phyloP scores from a whole-genome alignment of 2,329 filamentous ascomycete species.

The Juglanconis oblonga region DNA sequence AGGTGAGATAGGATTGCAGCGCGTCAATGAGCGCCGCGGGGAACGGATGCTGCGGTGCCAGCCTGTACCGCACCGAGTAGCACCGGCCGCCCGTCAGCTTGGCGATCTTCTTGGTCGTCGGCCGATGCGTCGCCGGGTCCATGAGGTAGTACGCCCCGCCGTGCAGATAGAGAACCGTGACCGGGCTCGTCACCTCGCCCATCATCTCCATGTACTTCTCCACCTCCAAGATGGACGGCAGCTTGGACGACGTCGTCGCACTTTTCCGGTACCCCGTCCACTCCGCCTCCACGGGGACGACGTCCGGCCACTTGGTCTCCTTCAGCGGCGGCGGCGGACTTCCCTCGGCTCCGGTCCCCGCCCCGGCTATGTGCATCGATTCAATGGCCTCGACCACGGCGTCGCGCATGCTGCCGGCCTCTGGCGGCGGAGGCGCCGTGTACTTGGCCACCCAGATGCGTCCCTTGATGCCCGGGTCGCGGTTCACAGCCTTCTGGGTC shows the following conservation, averaged over 20 bases:
- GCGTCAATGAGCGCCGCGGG: conserved; percentile 72
- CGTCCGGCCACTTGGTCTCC: conserved; percentile 43
- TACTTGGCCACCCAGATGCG: conserved; percentile 78
- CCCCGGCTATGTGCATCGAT: conserved; percentile 38
- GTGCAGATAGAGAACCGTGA: conserved; percentile 71
- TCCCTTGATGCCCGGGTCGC: conserved; percentile 69
- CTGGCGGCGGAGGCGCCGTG: conserved; percentile 57
- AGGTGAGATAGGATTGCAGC: conserved; percentile 67
- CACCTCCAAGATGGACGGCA: conserved; percentile 57
- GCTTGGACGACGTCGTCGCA: conserved; percentile 45
- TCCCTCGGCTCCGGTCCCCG: neutral
- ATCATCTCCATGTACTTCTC: conserved; percentile 66
- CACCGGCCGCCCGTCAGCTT: conserved; percentile 64
- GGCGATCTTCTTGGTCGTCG: conserved; percentile 57
- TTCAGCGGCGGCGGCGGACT: conserved; percentile 13
- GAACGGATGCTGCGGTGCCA: conserved; percentile 73
- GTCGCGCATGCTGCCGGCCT: conserved; percentile 53
- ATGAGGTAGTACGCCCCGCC: conserved; percentile 73
- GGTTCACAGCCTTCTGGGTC: conserved; percentile 60
- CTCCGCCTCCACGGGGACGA: conserved; percentile 63
- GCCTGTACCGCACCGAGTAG: conserved; percentile 70
- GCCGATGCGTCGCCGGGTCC: conserved; percentile 67
- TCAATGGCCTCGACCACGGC: conserved; percentile 57
- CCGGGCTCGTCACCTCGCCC: conserved; percentile 60
- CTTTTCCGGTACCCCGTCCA: conserved; percentile 69